Evolutionary conservation across 2,329 filamentous ascomycete species (phyloP).

Genomic region (Cytospora mali): DNA sequence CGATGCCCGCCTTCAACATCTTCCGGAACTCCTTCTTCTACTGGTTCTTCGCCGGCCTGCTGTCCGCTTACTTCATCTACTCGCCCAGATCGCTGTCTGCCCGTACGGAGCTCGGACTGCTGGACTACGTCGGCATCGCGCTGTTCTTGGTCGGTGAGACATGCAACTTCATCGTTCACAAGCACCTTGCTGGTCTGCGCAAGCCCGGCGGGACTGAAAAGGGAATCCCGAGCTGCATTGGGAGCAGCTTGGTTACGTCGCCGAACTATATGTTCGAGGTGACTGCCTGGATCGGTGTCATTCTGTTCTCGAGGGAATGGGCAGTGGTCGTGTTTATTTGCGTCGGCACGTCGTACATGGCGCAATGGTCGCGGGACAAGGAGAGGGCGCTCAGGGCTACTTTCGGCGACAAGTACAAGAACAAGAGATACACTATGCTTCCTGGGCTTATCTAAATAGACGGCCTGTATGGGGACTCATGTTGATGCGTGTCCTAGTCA

Average conservation of each 20-base stretch:
- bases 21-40: slow-evolving; percentile 96
- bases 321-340: slow-evolving; percentile 75
- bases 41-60: slow-evolving; percentile 80
- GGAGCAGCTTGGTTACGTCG: slow-evolving; percentile 86
- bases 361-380: slow-evolving; percentile 86
- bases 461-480: neutral
- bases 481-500: neutral
- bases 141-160: slow-evolving; percentile 79
- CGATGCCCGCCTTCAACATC: slow-evolving; percentile 89
- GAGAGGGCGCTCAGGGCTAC: slow-evolving; percentile 87
- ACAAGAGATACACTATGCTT: slow-evolving; percentile 83
- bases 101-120: slow-evolving; percentile 45
- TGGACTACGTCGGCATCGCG: slow-evolving; percentile 69
- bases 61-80: slow-evolving; percentile 86
- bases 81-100: slow-evolving; percentile 71
- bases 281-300: slow-evolving; percentile 82
- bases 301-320: slow-evolving; percentile 77
- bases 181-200: slow-evolving; percentile 76
- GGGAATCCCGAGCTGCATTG: slow-evolving; percentile 83
- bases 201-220: slow-evolving; percentile 80
- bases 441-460: slow-evolving; percentile 70
- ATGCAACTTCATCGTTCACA: slow-evolving; percentile 78
- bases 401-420: slow-evolving; percentile 93
- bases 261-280: slow-evolving; percentile 97
- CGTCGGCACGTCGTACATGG: slow-evolving; percentile 79